Conservation (phyloP, 2,329 filamentous ascomycete genomes). For the Drechslera avenae region DNA sequence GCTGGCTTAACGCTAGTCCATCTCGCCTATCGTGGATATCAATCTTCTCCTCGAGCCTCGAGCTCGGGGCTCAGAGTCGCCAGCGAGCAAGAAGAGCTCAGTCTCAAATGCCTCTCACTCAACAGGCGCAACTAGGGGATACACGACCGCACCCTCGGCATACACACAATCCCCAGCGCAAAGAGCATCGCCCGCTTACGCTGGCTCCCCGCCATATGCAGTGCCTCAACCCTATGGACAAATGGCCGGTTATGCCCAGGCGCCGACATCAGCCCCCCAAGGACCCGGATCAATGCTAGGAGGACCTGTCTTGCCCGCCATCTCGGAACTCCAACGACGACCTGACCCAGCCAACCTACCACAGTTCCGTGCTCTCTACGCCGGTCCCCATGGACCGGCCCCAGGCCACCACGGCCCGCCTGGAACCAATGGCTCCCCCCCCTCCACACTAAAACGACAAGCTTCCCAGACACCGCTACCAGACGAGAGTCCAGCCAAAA, state of each 20-base stretch:
- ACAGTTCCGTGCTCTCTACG: constrained; percentile 47
- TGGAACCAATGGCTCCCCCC: constrained; percentile 41
- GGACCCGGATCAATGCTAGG: constrained; percentile 40
- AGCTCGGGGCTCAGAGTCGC: constrained; percentile 73
- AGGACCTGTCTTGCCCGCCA: constrained; percentile 47
- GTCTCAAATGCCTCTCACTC: constrained; percentile 43
- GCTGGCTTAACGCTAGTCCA: constrained; percentile 52
- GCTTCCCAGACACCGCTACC: constrained; percentile 46
- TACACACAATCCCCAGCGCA: constrained; percentile 45
- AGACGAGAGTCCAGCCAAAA: constrained; percentile 47
- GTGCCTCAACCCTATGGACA: constrained; percentile 39
- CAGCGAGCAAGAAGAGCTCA: constrained; percentile 54
- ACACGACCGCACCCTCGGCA: constrained; percentile 43
- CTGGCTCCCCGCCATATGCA: constrained; percentile 39
- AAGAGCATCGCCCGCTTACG: constrained; percentile 39
- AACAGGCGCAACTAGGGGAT: constrained; percentile 51
- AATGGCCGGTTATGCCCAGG: constrained; percentile 34
- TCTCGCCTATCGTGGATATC: constrained; percentile 89
- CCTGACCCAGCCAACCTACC: constrained; percentile 48
- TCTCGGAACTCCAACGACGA: constrained; percentile 46
- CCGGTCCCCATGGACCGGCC: constrained; percentile 48
- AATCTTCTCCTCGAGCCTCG: constrained; percentile 79
- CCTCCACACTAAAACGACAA: constrained; percentile 44
- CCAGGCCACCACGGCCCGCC: constrained; percentile 28
- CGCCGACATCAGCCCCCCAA: constrained; percentile 32